phyloP scores from a whole-genome alignment of 2,329 filamentous ascomycete genomes.

The Colletotrichum trifolii region DNA sequence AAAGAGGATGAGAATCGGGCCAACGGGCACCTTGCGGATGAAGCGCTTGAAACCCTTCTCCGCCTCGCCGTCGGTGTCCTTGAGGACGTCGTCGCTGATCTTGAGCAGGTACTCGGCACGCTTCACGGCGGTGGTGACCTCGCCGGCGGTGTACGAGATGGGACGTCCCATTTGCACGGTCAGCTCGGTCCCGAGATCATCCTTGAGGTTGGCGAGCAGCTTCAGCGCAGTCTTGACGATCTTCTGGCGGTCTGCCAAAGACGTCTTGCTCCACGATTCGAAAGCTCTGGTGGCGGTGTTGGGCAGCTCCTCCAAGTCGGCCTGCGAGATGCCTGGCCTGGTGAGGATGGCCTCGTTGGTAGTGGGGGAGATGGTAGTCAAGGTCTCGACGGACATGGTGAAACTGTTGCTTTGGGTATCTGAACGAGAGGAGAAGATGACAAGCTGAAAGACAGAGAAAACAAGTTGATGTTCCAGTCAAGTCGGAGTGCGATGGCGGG shows the following conservation, averaged over 20 bases:
- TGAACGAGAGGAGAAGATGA: not conserved
- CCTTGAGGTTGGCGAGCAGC: conserved; percentile 75
- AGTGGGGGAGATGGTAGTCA: conserved; percentile 87
- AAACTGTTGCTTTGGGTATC: conserved; percentile 1
- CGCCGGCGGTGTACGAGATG: conserved; percentile 85
- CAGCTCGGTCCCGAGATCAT: conserved; percentile 85
- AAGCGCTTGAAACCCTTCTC: conserved; percentile 92
- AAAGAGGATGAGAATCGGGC: conserved; percentile 89
- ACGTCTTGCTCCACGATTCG: conserved; percentile 78
- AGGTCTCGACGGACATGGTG: conserved; percentile 71
- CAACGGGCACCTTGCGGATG: conserved; percentile 88
- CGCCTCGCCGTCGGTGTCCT: conserved; percentile 82
- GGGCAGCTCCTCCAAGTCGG: conserved; percentile 79
- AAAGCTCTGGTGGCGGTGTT: conserved; percentile 80
- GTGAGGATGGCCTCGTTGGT: conserved; percentile 88
- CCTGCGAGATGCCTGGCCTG: conserved; percentile 76
- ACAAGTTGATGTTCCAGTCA: not conserved
- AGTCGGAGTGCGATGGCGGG: conserved; percentile 19
- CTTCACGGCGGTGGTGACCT: conserved; percentile 86
- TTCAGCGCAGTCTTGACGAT: conserved; percentile 85
- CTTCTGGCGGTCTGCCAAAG: conserved; percentile 78
- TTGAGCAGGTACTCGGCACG: conserved; percentile 88
- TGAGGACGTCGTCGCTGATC: conserved; percentile 81
- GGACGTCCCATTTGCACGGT: conserved; percentile 96
- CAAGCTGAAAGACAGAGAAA: not conserved